Evolutionary conservation across 2,329 filamentous ascomycete species (phyloP).

Genomic region (Neofusicoccum cordaticola): DNA sequence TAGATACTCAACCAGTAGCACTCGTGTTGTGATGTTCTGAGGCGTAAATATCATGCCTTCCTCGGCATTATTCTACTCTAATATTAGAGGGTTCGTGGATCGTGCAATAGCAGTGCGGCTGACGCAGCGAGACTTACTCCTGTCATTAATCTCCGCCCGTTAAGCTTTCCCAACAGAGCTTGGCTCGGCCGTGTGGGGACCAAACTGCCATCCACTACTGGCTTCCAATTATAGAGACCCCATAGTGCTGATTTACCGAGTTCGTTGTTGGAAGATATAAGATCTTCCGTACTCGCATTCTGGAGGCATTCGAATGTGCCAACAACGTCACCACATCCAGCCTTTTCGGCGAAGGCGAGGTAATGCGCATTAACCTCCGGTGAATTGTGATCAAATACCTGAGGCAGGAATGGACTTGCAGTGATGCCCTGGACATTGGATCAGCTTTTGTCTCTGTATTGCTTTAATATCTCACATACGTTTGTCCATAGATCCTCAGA

Average conservation of each 20-base stretch:
- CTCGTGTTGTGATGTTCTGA: constrained; percentile 43
- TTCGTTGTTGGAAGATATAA: constrained; percentile 55
- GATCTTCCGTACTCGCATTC: constrained; percentile 48
- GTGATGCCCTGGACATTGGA: constrained; percentile 17
- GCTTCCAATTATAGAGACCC: constrained; percentile 58
- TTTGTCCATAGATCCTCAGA: constrained; percentile 19
- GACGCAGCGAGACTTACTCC: constrained; percentile 21
- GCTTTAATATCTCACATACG: constrained; percentile 21
- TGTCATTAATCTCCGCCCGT: constrained; percentile 37
- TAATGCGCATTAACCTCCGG: constrained; percentile 53
- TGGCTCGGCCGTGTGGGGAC: constrained; percentile 42
- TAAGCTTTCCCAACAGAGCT: constrained; percentile 39
- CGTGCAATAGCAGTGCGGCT: constrained; percentile 28
- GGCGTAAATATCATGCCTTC: constrained; percentile 50
- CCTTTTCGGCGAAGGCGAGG: constrained; percentile 44
- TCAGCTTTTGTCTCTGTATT: background rate
- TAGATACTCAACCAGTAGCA: constrained; percentile 42
- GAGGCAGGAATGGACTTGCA: constrained; percentile 53
- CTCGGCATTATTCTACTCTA: constrained; percentile 38
- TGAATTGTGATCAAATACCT: constrained; percentile 55
- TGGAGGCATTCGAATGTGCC: constrained; percentile 53
- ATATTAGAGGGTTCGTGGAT: too few species aligned
- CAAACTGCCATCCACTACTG: constrained; percentile 58
- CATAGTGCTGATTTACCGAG: constrained; percentile 52
- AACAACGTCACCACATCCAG: constrained; percentile 42